Conservation (phyloP, 306 rosid species). For the Begonia fuchsioides region DNA sequence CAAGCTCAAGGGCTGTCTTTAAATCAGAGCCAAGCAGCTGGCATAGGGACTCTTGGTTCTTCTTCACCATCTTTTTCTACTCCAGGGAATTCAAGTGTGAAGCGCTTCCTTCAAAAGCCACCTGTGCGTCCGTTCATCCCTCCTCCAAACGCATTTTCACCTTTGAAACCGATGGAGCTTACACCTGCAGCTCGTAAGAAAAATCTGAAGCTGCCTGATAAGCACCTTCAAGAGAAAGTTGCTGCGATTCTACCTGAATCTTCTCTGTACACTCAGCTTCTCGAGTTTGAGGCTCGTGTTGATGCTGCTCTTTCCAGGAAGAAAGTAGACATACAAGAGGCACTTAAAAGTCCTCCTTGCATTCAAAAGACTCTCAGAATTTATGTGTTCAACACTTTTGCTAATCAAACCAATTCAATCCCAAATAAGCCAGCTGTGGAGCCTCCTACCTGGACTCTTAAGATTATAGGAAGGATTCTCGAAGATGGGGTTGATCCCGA, state of each 20-base stretch:
- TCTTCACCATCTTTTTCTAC: constrained; percentile 36
- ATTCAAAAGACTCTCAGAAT: constrained; percentile 90
- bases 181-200: constrained; percentile 62
- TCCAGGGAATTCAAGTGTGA: constrained; percentile 33
- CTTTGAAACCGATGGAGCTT: constrained; percentile 71
- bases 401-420: constrained; percentile 66
- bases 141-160: constrained; percentile 41
- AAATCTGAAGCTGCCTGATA: constrained; percentile 95
- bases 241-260: constrained; percentile 86
- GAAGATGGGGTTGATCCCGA: constrained; percentile 98
- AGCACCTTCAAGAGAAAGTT: constrained; percentile 76
- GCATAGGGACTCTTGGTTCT: constrained; percentile 46
- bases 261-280: constrained; percentile 89
- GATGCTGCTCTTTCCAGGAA: constrained; percentile 83
- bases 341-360: constrained; percentile 72
- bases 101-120: constrained; percentile 67
- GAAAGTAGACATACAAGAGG: constrained; percentile 96
- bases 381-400: constrained; percentile 82
- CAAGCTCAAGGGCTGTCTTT: constrained; percentile 80
- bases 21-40: constrained; percentile 44
- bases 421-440: constrained; percentile 81
- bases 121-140: constrained; percentile 74
- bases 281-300: constrained; percentile 87
- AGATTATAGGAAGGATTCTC: constrained; percentile 87
- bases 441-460: constrained; percentile 89